Evolutionary conservation across 164 flowering plant species (phyloP).

Genomic region (Macadamia tetraphylla): DNA sequence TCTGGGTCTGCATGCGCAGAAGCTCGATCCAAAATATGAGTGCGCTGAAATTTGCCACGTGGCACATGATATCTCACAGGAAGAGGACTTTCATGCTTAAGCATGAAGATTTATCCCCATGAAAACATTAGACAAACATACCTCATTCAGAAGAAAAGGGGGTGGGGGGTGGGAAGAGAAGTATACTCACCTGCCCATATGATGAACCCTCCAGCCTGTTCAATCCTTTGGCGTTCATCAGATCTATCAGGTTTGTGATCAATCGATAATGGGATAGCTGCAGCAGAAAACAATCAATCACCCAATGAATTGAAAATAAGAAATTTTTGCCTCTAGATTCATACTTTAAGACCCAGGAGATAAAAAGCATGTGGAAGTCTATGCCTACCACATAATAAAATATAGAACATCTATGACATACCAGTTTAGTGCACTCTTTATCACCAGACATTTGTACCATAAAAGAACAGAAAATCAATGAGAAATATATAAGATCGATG

Average conservation of each 20-base stretch:
- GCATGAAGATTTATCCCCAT: no score
- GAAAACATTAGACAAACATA: no score
- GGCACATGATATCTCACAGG: no score
- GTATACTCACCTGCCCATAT: constrained; percentile 67
- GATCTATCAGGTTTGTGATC: constrained; percentile 89
- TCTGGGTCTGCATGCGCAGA: no score
- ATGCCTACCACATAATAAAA: neutral
- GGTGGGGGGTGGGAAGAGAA: no score
- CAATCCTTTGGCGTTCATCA: constrained; percentile 79
- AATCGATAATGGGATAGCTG: constrained; percentile 64
- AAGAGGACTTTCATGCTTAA: no score
- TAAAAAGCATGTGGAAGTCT: neutral
- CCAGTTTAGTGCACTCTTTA: neutral
- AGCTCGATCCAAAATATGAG: no score
- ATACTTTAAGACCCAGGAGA: neutral
- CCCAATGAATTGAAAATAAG: neutral
- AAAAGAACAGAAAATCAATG: neutral
- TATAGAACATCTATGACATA: no score
- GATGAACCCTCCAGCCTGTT: constrained; percentile 76
- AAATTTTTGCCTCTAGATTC: neutral
- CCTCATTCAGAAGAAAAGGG: no score
- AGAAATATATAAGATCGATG: no score
- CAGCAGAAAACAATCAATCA: constrained; percentile 11
- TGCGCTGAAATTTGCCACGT: neutral
- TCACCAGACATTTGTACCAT: neutral